Evolutionary conservation across 2,329 filamentous ascomycete species (phyloP).

Genomic region (Sphaerostilbella broomeana): DNA sequence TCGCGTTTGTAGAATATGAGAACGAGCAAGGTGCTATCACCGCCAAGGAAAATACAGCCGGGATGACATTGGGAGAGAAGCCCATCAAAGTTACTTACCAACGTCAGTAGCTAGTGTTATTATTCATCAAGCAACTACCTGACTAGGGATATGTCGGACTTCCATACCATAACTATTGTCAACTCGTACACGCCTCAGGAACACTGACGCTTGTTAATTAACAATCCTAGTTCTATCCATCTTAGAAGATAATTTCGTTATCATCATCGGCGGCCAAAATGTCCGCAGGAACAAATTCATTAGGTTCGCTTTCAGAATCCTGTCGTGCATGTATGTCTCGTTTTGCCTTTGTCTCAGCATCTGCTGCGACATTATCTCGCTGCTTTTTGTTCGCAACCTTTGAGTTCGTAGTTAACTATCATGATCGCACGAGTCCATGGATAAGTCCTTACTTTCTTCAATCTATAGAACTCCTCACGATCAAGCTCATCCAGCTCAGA

Average conservation of each 20-base stretch:
- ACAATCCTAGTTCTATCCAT: too few relatives aligned
- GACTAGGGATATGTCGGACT: too few relatives aligned
- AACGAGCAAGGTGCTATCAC: conserved; percentile 81
- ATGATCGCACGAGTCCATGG: not conserved
- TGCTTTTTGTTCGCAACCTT: conserved; percentile 78
- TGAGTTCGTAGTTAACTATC: not conserved
- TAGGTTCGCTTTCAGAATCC: conserved; percentile 32
- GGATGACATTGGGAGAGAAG: conserved; percentile 71
- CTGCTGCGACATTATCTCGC: conserved; percentile 63
- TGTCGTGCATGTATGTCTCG: conserved; percentile 44
- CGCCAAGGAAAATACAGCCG: conserved; percentile 88
- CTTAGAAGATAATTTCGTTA: conserved; percentile 77
- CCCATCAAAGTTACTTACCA: conserved; percentile 95
- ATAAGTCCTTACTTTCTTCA: conserved; percentile 63
- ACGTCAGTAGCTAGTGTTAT: conserved; percentile 71
- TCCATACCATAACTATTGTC: too few relatives aligned
- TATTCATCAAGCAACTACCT: too few relatives aligned
- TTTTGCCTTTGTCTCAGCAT: conserved; percentile 70
- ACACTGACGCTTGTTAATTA: too few relatives aligned
- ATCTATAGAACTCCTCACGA: conserved; percentile 92
- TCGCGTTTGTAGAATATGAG: conserved; percentile 97
- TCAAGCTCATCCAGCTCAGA: conserved; percentile 96
- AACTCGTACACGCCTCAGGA: too few relatives aligned
- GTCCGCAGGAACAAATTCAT: conserved; percentile 44
- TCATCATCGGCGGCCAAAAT: conserved; percentile 71